These are phyloP conservation scores for Penicillium argentinense DNA, from an alignment of 495 filamentous ascomycete genomes.

Conservation along the genomic window DNA sequence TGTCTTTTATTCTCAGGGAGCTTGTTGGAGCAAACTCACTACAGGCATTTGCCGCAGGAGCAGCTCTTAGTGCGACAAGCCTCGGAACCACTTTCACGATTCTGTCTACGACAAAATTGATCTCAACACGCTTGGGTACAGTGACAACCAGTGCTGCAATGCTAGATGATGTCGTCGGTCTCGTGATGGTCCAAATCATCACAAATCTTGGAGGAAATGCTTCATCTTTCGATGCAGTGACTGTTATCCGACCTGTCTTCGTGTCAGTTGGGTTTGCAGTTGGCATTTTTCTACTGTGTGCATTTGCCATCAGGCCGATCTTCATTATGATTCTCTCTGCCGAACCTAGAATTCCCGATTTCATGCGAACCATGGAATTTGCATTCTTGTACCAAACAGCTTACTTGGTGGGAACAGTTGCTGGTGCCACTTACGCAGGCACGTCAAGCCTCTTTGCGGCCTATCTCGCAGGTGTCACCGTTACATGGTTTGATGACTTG, in stretches of 20 bases:
- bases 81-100: slow-evolving; percentile 80
- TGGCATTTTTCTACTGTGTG: slow-evolving; percentile 44
- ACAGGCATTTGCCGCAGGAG: slow-evolving; percentile 73
- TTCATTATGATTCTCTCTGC: slow-evolving; percentile 10
- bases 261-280: slow-evolving; percentile 58
- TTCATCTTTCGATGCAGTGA: slow-evolving; percentile 37
- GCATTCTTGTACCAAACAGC: slow-evolving; percentile 41
- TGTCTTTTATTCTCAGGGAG: slow-evolving; percentile 61
- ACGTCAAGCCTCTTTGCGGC: slow-evolving; percentile 71
- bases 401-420: slow-evolving; percentile 54
- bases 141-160: slow-evolving; percentile 73
- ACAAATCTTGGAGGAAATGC: slow-evolving; percentile 44
- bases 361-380: slow-evolving; percentile 22
- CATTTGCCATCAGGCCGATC: slow-evolving; percentile 42
- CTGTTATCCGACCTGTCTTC: slow-evolving; percentile 57
- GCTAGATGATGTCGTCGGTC: slow-evolving; percentile 78
- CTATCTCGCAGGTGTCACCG: slow-evolving; percentile 62
- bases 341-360: slow-evolving; percentile 11
- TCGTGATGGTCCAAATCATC: slow-evolving; percentile 76
- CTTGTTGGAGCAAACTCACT: slow-evolving; percentile 46
- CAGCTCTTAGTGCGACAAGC: slow-evolving; percentile 73
- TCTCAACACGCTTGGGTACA: slow-evolving; percentile 62
- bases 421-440: slow-evolving; percentile 60
- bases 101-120: slow-evolving; percentile 55
- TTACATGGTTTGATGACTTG: slow-evolving; percentile 54